These are phyloP conservation scores for Arthrobotrys musiformis DNA, from an alignment of 2,329 filamentous ascomycete genomes.

Conservation along the genomic window DNA sequence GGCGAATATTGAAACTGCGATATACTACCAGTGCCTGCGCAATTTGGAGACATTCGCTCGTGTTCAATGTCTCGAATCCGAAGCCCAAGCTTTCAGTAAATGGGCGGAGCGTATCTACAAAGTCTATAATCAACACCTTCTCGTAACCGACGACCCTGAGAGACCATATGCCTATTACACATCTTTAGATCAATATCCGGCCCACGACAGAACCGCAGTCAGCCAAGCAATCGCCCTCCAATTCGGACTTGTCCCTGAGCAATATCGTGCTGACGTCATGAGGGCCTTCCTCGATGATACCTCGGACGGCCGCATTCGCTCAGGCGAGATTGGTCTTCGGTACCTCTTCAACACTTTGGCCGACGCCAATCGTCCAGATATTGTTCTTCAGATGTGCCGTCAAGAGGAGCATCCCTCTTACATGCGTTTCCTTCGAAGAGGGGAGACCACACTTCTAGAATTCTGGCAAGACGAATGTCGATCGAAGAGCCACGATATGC, in stretches of 20 bases:
- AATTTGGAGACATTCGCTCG: conserved; percentile 62
- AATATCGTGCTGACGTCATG: conserved; percentile 59
- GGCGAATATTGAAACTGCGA: conserved; percentile 65
- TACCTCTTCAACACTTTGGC: conserved; percentile 64
- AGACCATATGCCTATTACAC: conserved; percentile 64
- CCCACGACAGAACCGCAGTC: conserved; percentile 62
- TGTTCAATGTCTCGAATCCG: conserved; percentile 58
- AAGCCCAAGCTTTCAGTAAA: conserved; percentile 59
- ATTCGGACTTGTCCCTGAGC: conserved; percentile 60
- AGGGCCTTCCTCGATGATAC: conserved; percentile 60
- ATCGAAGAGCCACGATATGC: conserved; percentile 66
- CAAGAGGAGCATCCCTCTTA: conserved; percentile 67
- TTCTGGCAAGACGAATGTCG: conserved; percentile 65
- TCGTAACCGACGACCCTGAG: conserved; percentile 60
- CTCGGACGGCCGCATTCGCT: conserved; percentile 61
- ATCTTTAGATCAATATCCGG: conserved; percentile 60
- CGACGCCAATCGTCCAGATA: conserved; percentile 63
- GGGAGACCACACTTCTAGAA: conserved; percentile 65
- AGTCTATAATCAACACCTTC: conserved; percentile 62
- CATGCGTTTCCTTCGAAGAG: conserved; percentile 65
- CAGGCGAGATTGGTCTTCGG: conserved; percentile 64
- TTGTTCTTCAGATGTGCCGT: conserved; percentile 64
- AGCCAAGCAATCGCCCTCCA: conserved; percentile 63
- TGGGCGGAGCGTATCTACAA: conserved; percentile 61
- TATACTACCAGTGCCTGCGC: conserved; percentile 64